phyloP scores from a whole-genome alignment of 2,329 filamentous ascomycete genomes.

The Xylariaceae sp. region DNA sequence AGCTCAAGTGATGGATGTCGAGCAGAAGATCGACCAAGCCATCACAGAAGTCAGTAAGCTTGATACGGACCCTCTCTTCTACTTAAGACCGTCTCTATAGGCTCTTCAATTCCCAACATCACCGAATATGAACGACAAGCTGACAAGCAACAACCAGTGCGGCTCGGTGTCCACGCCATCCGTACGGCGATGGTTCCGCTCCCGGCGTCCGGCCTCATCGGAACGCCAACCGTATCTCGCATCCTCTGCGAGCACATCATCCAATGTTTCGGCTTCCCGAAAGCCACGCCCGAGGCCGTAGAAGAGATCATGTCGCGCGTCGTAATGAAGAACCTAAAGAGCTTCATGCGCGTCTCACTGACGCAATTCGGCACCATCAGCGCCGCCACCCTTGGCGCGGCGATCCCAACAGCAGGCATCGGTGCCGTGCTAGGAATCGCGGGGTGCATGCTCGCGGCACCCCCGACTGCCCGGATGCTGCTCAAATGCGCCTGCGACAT shows the following conservation, averaged over 20 bases:
- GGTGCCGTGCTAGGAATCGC: constrained; percentile 5
- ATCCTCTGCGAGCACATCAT: constrained; percentile 12
- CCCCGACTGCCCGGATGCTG: constrained; percentile 10
- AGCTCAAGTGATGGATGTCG: constrained; percentile 13
- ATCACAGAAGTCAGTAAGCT: constrained; percentile 15
- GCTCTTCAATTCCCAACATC: no score
- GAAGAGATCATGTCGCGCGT: constrained; percentile 13
- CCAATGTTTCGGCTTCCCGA: constrained; percentile 13
- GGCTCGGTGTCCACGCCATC: constrained; percentile 9
- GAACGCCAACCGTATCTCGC: constrained; percentile 10
- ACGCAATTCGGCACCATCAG: constrained; percentile 6
- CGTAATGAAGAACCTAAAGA: constrained; percentile 5
- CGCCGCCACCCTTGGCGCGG: constrained; percentile 3
- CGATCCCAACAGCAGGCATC: constrained; percentile 7
- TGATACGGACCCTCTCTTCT: no score
- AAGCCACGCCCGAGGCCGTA: constrained; percentile 10
- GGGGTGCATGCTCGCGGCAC: constrained; percentile 7
- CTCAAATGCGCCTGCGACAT: constrained; percentile 14
- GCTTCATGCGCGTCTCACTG: constrained; percentile 11
- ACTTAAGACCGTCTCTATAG: no score
- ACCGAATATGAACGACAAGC: no score
- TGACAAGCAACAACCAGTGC: no score
- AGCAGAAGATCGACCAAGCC: constrained; percentile 14
- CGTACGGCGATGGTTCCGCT: constrained; percentile 13
- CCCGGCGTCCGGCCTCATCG: constrained; percentile 7